phyloP scores from a whole-genome alignment of 2,329 filamentous ascomycete species.

The Colletotrichum gigasporum region DNA sequence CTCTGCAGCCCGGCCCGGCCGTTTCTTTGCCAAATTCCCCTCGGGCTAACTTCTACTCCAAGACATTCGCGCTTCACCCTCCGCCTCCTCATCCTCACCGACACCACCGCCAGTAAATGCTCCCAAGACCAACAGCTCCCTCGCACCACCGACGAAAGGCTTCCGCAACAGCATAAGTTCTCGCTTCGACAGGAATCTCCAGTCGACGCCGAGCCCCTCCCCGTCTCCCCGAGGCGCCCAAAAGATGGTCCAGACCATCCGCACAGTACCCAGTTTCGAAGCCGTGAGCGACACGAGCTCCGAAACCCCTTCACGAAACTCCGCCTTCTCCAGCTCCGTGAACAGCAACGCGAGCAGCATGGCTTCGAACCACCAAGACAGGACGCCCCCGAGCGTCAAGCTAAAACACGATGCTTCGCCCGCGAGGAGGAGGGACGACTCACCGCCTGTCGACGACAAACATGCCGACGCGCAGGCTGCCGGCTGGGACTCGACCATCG shows the following conservation, averaged over 20 bases:
- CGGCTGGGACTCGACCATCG: conserved; percentile 73
- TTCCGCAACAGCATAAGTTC: conserved; percentile 51
- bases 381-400: conserved; percentile 43
- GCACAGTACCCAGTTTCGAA: conserved; percentile 66
- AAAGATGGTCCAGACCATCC: conserved; percentile 59
- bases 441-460: conserved; percentile 24
- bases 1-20: neutral
- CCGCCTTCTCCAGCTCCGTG: conserved; percentile 64
- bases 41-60: conserved; percentile 12
- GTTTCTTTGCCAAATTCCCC: neutral
- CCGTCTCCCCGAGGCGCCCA: conserved; percentile 37
- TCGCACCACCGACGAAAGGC: conserved; percentile 50
- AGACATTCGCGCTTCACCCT: conserved; percentile 13
- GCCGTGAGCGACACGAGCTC: conserved; percentile 54
- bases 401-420: conserved; percentile 40
- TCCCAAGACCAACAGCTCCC: conserved; percentile 39
- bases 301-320: conserved; percentile 51
- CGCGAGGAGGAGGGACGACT: conserved; percentile 21
- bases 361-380: conserved; percentile 46
- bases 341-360: conserved; percentile 64
- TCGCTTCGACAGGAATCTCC: conserved; percentile 38
- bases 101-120: conserved; percentile 31
- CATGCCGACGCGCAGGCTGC: conserved; percentile 42
- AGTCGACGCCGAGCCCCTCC: conserved; percentile 34
- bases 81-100: neutral